These are phyloP conservation scores for Pouteria glomerata DNA, from an alignment of 148 eudicot genomes.

Conservation along the genomic window DNA sequence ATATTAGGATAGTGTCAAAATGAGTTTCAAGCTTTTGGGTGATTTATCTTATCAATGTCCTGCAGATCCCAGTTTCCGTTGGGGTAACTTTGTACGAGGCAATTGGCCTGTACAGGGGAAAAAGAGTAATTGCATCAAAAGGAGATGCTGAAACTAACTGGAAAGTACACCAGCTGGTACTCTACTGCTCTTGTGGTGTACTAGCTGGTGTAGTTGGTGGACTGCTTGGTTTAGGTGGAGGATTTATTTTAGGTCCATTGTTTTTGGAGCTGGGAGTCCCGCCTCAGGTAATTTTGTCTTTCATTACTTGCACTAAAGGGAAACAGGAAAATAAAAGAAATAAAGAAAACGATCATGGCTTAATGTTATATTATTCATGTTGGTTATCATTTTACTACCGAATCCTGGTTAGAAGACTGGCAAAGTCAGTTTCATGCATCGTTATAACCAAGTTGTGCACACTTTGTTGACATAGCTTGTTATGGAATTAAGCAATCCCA, in stretches of 20 bases:
- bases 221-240: slow-evolving; percentile 85
- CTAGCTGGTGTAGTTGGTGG: slow-evolving; percentile 88
- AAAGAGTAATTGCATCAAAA: slow-evolving; percentile 54
- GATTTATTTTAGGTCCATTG: slow-evolving; percentile 79
- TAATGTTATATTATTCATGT: background rate
- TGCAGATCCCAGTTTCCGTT: slow-evolving; percentile 68
- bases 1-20: background rate
- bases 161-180: slow-evolving; percentile 44
- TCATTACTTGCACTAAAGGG: background rate
- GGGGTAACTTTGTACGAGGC: slow-evolving; percentile 71
- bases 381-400: background rate
- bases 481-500: background rate
- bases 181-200: slow-evolving; percentile 50
- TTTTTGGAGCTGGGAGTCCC: slow-evolving; percentile 87
- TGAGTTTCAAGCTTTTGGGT: background rate
- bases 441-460: background rate
- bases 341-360: background rate
- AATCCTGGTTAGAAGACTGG: background rate
- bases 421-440: background rate
- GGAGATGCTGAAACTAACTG: slow-evolving; percentile 41
- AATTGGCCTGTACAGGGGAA: slow-evolving; percentile 59
- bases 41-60: background rate
- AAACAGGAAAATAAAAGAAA: background rate
- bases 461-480: background rate
- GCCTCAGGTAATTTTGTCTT: slow-evolving; percentile 60